Conservation (phyloP, 805 yeast species). For the Yarrowia divulgata region DNA sequence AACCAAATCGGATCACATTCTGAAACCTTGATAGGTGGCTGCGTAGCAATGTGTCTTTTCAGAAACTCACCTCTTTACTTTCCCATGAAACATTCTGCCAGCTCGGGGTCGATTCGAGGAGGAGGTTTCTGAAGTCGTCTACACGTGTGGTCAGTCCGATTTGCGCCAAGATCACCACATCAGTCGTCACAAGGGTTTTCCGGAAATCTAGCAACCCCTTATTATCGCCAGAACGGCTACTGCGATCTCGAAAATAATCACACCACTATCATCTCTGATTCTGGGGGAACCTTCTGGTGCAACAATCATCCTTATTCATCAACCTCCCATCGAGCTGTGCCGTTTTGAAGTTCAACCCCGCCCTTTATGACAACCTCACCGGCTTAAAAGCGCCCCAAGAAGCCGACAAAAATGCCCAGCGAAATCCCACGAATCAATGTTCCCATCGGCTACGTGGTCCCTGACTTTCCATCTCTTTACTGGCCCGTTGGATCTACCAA, state of each 20-base stretch:
- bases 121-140: neutral
- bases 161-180: neutral
- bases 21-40: neutral
- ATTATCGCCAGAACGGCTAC: neutral
- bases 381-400: neutral
- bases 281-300: too few species aligned
- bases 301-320: neutral
- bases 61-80: neutral
- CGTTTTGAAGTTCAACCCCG: neutral
- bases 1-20: conserved; percentile 5
- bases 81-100: neutral
- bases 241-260: neutral
- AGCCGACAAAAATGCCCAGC: neutral
- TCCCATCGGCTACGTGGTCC: conserved; percentile 84
- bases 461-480: conserved; percentile 80
- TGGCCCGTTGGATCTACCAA: conserved; percentile 63
- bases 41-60: conserved; percentile 1
- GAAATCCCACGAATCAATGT: conserved; percentile 45
- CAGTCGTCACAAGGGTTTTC: neutral
- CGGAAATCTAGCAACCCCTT: neutral
- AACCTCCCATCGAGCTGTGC: neutral
- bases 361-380: neutral
- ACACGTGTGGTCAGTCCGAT: neutral
- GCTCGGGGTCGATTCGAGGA: neutral
- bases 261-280: neutral